phyloP scores from a whole-genome alignment of 805 yeast species.

The Wickerhamiella parazyma region DNA sequence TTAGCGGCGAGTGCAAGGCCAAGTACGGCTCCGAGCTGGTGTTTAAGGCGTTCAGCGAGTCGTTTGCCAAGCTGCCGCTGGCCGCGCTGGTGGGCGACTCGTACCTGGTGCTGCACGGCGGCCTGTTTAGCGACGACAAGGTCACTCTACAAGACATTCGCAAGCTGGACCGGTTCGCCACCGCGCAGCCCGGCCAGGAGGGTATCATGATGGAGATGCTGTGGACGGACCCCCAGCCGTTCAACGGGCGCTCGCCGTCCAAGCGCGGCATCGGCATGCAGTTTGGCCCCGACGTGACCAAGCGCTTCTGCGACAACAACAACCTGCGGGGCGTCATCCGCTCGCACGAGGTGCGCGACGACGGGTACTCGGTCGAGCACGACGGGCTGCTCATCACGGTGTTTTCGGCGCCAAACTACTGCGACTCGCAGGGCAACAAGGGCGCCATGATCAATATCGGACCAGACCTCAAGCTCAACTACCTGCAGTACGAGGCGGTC shows the following conservation, averaged over 20 bases:
- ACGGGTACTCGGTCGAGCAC: constrained; percentile 81
- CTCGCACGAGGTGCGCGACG: constrained; percentile 91
- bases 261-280: constrained; percentile 93
- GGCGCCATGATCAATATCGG: constrained; percentile 80
- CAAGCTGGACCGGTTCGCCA: constrained; percentile 49
- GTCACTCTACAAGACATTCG: constrained; percentile 64
- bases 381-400: constrained; percentile 77
- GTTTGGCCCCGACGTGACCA: constrained; percentile 93
- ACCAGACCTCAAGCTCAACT: constrained; percentile 36
- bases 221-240: constrained; percentile 92
- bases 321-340: constrained; percentile 68
- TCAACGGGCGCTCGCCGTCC: constrained; percentile 68
- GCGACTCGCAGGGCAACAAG: constrained; percentile 79
- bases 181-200: constrained; percentile 71
- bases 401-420: constrained; percentile 96
- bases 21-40: constrained; percentile 64
- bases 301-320: constrained; percentile 57
- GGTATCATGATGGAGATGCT: constrained; percentile 92
- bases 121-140: constrained; percentile 67
- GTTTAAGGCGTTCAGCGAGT: constrained; percentile 70
- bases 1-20: constrained; percentile 87
- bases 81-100: constrained; percentile 67
- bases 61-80: constrained; percentile 75
- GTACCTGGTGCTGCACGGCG: constrained; percentile 91
- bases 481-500: constrained; percentile 60